Conservation (phyloP, 2,329 filamentous ascomycete genomes). For the Diplodia scrobiculata region DNA sequence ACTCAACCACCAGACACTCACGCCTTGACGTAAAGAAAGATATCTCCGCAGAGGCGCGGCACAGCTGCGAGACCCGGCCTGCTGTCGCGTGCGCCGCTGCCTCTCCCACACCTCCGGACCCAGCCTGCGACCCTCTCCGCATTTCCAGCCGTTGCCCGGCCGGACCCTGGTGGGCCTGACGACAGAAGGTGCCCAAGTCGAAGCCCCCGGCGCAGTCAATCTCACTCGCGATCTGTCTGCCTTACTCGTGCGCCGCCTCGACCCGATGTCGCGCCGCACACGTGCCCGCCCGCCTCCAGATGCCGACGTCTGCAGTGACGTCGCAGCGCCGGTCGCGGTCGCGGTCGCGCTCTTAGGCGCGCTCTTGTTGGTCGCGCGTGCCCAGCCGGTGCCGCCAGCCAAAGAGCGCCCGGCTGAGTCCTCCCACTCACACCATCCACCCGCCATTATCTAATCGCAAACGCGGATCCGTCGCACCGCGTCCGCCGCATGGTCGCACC, state of each 20-base stretch:
- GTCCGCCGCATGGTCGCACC: conserved; percentile 18
- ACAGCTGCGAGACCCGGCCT: not conserved
- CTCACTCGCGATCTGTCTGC: conserved; percentile 24
- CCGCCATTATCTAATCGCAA: conserved; percentile 29
- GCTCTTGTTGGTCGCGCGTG: not conserved
- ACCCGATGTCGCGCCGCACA: conserved; percentile 19
- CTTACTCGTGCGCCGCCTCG: conserved; percentile 18
- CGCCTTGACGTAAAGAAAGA: conserved; percentile 20
- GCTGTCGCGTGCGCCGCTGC: not conserved
- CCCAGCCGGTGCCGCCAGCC: not conserved
- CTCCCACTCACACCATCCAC: conserved; percentile 22
- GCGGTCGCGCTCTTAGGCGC: not conserved
- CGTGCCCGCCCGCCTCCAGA: conserved; percentile 5
- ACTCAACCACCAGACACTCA: conserved; percentile 25
- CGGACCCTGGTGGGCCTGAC: conserved; percentile 20
- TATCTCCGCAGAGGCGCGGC: conserved; percentile 10
- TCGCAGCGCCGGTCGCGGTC: not conserved
- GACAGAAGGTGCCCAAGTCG: not conserved
- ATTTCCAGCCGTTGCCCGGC: not conserved
- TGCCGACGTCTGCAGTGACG: not conserved
- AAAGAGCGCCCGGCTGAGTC: not conserved
- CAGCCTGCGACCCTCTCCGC: conserved; percentile 7
- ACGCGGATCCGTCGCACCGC: conserved; percentile 20
- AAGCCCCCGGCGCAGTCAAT: conserved; percentile 15
- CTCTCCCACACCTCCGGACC: not conserved